A percentile compares a stretch with the other conserved stretches of the same genome.
These are phyloP conservation scores for Coniochaeta pulveracea DNA, from an alignment of 2,329 filamentous ascomycete species.

Conservation along the genomic window DNA sequence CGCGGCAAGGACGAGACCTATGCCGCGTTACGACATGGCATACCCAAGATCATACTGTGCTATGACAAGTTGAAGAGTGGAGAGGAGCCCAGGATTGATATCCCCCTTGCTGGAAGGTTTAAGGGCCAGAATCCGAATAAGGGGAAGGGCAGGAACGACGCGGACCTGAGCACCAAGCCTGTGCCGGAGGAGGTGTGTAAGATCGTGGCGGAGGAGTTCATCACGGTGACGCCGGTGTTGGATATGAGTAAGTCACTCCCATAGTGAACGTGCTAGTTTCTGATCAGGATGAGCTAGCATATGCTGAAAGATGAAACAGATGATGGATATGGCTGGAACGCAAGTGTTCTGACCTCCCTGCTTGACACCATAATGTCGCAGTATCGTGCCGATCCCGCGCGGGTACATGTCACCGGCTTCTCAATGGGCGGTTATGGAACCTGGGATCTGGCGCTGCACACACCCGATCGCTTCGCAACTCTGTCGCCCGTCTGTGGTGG, in stretches of 20 bases:
- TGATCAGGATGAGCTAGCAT: no score
- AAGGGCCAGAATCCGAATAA: background rate
- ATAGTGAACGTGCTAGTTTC: no score
- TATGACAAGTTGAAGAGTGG: slow-evolving; percentile 1
- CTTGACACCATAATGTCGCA: slow-evolving; percentile 1
- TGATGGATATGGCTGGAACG: slow-evolving; percentile 2
- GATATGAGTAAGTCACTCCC: background rate
- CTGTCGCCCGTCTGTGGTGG: slow-evolving; percentile 1
- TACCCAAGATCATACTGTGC: slow-evolving; percentile 1
- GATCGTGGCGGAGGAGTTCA: slow-evolving; percentile 2
- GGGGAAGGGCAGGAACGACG: background rate
- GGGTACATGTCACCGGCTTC: slow-evolving; percentile 2
- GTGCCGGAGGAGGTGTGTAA: background rate
- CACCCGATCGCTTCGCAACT: background rate
- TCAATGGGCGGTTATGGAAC: slow-evolving; percentile 2
- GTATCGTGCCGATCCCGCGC: background rate
- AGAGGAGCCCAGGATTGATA: background rate
- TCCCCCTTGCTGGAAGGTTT: background rate
- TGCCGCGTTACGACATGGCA: background rate
- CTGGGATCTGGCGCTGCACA: slow-evolving; percentile 1
- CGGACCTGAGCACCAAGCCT: background rate
- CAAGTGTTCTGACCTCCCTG: background rate
- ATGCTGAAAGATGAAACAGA: no score
- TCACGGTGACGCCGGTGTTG: background rate
- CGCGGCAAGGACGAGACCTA: slow-evolving; percentile 1